Evolutionary conservation across 2,329 filamentous ascomycete genomes (phyloP).

Genomic region (Diaporthe ampelina): DNA sequence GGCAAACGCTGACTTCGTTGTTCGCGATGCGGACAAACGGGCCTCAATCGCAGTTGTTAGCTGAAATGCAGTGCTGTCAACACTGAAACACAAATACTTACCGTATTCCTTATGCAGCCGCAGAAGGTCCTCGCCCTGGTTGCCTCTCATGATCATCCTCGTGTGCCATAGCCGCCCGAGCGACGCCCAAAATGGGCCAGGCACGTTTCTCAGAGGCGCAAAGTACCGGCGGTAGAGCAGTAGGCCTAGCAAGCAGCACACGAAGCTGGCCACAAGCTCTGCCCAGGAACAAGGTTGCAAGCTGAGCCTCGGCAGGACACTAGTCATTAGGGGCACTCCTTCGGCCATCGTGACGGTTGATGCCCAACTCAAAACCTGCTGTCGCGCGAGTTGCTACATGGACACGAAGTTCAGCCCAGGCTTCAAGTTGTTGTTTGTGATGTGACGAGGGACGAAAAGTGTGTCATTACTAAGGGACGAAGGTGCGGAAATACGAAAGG

Average conservation of each 20-base stretch:
- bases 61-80: neutral
- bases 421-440: too few species aligned
- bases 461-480: neutral
- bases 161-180: slow-evolving; percentile 57
- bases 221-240: slow-evolving; percentile 49
- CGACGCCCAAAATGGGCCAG: slow-evolving; percentile 57
- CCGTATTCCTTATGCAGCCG: slow-evolving; percentile 54
- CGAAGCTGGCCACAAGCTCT: neutral
- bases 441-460: neutral
- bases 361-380: neutral
- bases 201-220: slow-evolving; percentile 55
- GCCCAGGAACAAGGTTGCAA: neutral
- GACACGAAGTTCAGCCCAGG: neutral
- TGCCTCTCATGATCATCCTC: slow-evolving; percentile 53
- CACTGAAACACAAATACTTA: neutral
- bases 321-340: neutral
- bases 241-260: neutral
- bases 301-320: neutral
- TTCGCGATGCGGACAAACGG: slow-evolving; percentile 58
- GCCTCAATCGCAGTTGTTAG: neutral
- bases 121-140: slow-evolving; percentile 53
- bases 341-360: neutral
- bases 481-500: neutral
- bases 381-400: neutral
- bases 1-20: slow-evolving; percentile 59